Conservation (phyloP, 495 filamentous ascomycete species). For the Aspergillus asperescens region DNA sequence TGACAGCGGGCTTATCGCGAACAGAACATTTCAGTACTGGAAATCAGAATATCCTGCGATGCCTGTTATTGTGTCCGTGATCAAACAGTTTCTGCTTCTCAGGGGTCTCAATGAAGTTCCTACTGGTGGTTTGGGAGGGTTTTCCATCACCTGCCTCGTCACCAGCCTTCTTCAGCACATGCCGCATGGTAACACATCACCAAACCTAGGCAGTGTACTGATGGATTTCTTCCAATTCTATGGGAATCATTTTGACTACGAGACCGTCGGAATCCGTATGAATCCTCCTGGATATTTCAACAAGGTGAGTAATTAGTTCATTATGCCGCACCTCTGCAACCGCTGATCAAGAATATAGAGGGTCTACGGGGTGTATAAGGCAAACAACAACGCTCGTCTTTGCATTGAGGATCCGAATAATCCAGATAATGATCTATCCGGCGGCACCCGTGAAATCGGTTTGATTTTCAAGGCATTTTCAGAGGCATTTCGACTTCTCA, state of each 20-base stretch:
- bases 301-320: slow-evolving; percentile 53
- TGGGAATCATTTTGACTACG: slow-evolving; percentile 68
- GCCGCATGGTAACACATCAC: slow-evolving; percentile 56
- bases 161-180: slow-evolving; percentile 74
- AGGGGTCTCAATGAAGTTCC: slow-evolving; percentile 84
- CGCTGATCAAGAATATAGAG: slow-evolving; percentile 12
- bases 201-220: slow-evolving; percentile 70
- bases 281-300: slow-evolving; percentile 63
- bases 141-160: slow-evolving; percentile 90
- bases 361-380: slow-evolving; percentile 20
- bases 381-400: slow-evolving; percentile 49
- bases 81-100: slow-evolving; percentile 91
- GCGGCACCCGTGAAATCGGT: slow-evolving; percentile 62
- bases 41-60: slow-evolving; percentile 71
- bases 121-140: slow-evolving; percentile 88
- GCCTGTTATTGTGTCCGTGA: slow-evolving; percentile 72
- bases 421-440: slow-evolving; percentile 75
- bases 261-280: slow-evolving; percentile 63
- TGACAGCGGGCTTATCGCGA: slow-evolving; percentile 67
- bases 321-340: background rate
- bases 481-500: slow-evolving; percentile 53
- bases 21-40: slow-evolving; percentile 74
- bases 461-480: slow-evolving; percentile 61
- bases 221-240: slow-evolving; percentile 87
- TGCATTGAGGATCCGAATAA: slow-evolving; percentile 89